Base-by-base conservation (phyloP, 768 basidiomycete species). In the Daedalea quercina region DNA sequence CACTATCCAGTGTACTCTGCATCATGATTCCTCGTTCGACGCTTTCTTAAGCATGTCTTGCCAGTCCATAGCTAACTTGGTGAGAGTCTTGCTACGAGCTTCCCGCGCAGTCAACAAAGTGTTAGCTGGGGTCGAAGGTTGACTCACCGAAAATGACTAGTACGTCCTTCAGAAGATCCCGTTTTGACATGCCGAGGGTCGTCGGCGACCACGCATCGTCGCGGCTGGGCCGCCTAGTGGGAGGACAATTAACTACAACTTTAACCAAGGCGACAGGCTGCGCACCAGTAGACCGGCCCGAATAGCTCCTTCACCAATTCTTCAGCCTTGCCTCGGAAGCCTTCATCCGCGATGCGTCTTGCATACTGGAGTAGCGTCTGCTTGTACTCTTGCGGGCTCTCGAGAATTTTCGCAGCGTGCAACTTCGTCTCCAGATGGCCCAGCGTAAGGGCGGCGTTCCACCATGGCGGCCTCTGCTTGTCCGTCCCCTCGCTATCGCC, bases 221-320 rank as follows among this genome's bases (percentile, higher is more conserved):
- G 53, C 78, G 74, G 17, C 77, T 77, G 44, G 87, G 84, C 31
- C 87, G 81, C 81, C 87, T 87, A 56, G 54, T 54, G 22, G 24
- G 45, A 50, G 20, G 17, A 55, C n/a, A 7, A 3, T 44, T 35
- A 33, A 19, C 53, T 34, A 34, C 22, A 9, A 40, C 53, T 31
- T 40, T 24, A n/a, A 3, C 28, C 17, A 34, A 48, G 40, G n/a
- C 41, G 9, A 12, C 7, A 34, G 40, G 26, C 24, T 1, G 78
- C 88, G 54, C 63, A 94, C 94, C 84, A 87, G 69, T 90, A 95
- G 35, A 94, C 72, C 0, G 94, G 94, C 15, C 94, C 94, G 60
- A 88, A 84, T 49, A 98, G 74, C 57, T 97, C 96, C 67, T 80
- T 86, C 47, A 95, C 79, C 51, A 99, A 68, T 67, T 98, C 95